These are phyloP conservation scores for Dicorynia guianensis DNA, from an alignment of 306 rosid genomes.

Conservation along the genomic window DNA sequence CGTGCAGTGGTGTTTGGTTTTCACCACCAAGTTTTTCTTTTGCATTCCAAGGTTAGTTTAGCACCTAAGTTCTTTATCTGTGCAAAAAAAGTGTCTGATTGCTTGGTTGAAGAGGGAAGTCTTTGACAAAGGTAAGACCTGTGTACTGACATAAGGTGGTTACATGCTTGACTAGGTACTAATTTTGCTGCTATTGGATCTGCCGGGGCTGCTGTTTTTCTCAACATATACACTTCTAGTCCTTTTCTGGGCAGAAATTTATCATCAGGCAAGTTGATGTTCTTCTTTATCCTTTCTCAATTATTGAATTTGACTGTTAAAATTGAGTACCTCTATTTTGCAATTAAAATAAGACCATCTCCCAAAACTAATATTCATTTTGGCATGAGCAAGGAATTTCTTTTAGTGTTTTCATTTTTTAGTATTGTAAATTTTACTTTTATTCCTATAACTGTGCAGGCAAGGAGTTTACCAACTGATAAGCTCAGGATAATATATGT, in stretches of 20 bases:
- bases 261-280: slow-evolving; percentile 74
- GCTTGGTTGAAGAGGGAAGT: neutral
- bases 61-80: neutral
- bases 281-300: neutral
- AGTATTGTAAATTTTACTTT: slow-evolving; percentile 7
- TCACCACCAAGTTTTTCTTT: slow-evolving; percentile 62
- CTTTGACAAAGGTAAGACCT: neutral
- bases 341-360: neutral
- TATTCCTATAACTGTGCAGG: slow-evolving; percentile 55
- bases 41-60: slow-evolving; percentile 72
- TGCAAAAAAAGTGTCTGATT: neutral
- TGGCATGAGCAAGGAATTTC: neutral
- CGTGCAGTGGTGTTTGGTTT: slow-evolving; percentile 87
- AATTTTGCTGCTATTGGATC: slow-evolving; percentile 63
- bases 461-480: slow-evolving; percentile 87
- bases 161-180: slow-evolving; percentile 65
- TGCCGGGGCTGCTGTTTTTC: slow-evolving; percentile 86
- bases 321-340: neutral
- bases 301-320: neutral
- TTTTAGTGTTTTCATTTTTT: neutral
- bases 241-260: slow-evolving; percentile 96
- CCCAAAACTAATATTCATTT: neutral
- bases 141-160: slow-evolving; percentile 41
- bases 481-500: slow-evolving; percentile 78
- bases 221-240: slow-evolving; percentile 86